Base-by-base conservation (phyloP, 108 stramenopile species). In the Pseudonitzschia delicatissima region DNA sequence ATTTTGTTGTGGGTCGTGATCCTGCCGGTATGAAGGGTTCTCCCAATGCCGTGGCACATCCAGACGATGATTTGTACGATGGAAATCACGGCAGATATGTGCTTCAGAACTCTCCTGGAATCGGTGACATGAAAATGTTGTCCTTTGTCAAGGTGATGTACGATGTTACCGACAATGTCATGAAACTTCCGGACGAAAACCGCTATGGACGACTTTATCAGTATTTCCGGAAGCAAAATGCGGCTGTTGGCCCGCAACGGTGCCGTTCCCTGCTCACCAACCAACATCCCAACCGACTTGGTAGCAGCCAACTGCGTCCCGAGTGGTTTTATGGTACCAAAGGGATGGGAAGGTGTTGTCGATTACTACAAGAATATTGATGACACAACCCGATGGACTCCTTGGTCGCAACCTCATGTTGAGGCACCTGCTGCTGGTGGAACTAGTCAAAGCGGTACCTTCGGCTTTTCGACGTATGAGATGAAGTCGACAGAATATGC, bases 141-240 rank as follows among this genome's bases (percentile, higher is more conserved):
- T 90, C 90, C 69, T 98, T 98, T 80, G 93, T 91, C 64, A 94
- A 98, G 85, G 96, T 98, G 77, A 96, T 96, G 92, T 98, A 98
- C 76, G 98, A 98, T 69, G 85, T 88, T 59, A 83, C 84, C 34
- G 95, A 95, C 66, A 97, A 97, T 81, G 88, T 88, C 53, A 98
- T 98, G 98, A 97, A 96, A 69, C 77, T 89, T 3, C 93, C 93
- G 0, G 98, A 97, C 62, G 80, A 83, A 64, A 64, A 57, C 21
- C 86, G 98, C 27, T n/a, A 67, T 86, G 81, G 77, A 95, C 35
- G 98, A 98, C 75, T 98, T 98, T 77, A 98, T 98, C 66, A 88
- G 87, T 69, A 98, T 98, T 71, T 93, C 91, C 31, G 98, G 98
- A 71, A 85, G 92, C 25, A 98, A 97, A 71, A 98, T 98, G 98